phyloP scores from a whole-genome alignment of 345 rosid species.

The Viola odorata region DNA sequence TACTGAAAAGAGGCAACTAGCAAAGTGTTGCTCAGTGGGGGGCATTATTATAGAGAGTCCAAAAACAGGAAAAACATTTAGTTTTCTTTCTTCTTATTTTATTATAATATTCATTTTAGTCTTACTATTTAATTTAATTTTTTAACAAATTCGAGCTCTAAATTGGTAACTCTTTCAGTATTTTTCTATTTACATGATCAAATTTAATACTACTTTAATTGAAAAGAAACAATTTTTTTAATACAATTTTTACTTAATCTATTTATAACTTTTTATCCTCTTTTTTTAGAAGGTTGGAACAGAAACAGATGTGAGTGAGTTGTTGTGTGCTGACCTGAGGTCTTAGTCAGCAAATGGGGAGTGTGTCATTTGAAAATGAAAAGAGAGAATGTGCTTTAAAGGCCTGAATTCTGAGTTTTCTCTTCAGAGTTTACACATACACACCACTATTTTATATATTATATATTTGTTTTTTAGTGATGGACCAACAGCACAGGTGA shows the following conservation, averaged over 20 bases:
- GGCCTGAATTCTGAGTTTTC: background rate
- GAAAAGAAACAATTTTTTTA: background rate
- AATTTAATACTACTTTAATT: too few species aligned
- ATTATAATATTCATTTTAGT: background rate
- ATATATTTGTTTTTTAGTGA: slow-evolving; percentile 19
- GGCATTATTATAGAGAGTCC: slow-evolving; percentile 28
- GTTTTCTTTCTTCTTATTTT: background rate
- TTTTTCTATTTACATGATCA: too few species aligned
- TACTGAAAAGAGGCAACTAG: background rate
- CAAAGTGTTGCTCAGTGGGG: slow-evolving; percentile 10
- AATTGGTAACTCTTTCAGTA: too few species aligned
- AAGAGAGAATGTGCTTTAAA: slow-evolving; percentile 25
- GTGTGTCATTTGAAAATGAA: slow-evolving; percentile 21
- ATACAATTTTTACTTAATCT: too few species aligned
- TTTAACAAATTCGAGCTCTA: too few species aligned
- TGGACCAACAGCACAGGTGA: background rate
- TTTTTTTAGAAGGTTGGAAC: slow-evolving; percentile 6
- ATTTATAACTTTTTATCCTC: background rate
- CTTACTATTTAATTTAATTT: background rate
- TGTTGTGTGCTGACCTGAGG: slow-evolving; percentile 13
- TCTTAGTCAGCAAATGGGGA: slow-evolving; percentile 24
- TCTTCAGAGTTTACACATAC: slow-evolving; percentile 14
- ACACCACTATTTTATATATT: background rate
- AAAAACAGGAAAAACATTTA: background rate
- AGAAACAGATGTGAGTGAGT: slow-evolving; percentile 16